A percentile compares a stretch with the other conserved stretches of the same genome.
Evolutionary conservation across 371 early-diverging fungal species (phyloP).

Genomic region (Apophysomyces variabilis): DNA sequence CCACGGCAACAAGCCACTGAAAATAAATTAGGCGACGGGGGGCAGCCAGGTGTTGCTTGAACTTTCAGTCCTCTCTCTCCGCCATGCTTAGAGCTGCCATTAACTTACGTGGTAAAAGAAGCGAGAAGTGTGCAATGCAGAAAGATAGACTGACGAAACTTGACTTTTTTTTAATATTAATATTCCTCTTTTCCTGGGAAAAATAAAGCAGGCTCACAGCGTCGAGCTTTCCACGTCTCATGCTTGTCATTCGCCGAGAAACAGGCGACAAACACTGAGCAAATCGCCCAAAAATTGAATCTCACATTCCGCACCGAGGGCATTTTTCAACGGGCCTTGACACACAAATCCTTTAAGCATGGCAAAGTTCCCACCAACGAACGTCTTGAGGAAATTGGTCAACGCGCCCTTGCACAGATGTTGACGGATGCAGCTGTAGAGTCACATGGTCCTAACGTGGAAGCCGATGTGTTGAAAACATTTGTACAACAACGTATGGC

Average conservation of each 20-base stretch:
- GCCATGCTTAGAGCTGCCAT: constrained; percentile 8
- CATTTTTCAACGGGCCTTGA: constrained; percentile 66
- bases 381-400: constrained; percentile 65
- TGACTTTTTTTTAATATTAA: too few relatives aligned
- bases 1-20: too few relatives aligned
- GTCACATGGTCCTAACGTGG: constrained; percentile 17
- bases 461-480: constrained; percentile 16
- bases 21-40: too few relatives aligned
- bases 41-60: neutral
- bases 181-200: too few relatives aligned
- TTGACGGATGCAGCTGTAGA: constrained; percentile 28
- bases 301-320: constrained; percentile 50
- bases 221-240: constrained; percentile 3
- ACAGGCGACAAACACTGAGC: constrained; percentile 14
- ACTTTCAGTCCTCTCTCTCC: neutral
- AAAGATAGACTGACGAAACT: too few relatives aligned
- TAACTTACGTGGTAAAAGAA: neutral
- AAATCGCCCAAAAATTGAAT: constrained; percentile 28
- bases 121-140: too few relatives aligned
- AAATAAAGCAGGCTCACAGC: neutral
- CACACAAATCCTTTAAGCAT: constrained; percentile 74
- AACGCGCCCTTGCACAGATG: constrained; percentile 42
- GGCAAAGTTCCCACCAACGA: constrained; percentile 68
- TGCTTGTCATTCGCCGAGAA: neutral
- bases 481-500: constrained; percentile 17